Evolutionary conservation across 1,284 basidiomycete species (phyloP).

Genomic region (Cutaneotrichosporon dermatis): DNA sequence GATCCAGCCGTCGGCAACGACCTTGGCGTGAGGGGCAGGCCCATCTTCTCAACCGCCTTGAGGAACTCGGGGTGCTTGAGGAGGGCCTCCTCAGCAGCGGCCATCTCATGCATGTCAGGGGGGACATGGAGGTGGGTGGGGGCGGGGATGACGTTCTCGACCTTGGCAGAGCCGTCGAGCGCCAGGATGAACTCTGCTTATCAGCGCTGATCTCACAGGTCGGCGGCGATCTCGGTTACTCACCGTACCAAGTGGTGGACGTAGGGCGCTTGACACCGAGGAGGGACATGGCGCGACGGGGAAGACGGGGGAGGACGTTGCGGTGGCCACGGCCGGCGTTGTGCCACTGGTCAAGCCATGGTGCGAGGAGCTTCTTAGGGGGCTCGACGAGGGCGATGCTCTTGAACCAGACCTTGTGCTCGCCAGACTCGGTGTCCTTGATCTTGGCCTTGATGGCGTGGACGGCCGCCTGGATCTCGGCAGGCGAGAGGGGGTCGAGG

Average conservation of each 20-base stretch:
- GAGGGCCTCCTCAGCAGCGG: slow-evolving; percentile 28
- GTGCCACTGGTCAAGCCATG: slow-evolving; percentile 27
- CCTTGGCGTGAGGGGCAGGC: slow-evolving; percentile 26
- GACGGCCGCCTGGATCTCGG: slow-evolving; percentile 38
- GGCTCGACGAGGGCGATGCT: slow-evolving; percentile 30
- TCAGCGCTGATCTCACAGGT: neutral
- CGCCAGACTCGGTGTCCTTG: slow-evolving; percentile 4
- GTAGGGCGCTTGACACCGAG: slow-evolving; percentile 19
- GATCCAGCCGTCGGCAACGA: slow-evolving; percentile 36
- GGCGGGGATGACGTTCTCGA: slow-evolving; percentile 3
- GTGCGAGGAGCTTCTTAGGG: slow-evolving; percentile 28
- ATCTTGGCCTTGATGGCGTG: slow-evolving; percentile 11
- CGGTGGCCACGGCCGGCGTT: slow-evolving; percentile 2
- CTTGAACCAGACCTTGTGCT: slow-evolving; percentile 34
- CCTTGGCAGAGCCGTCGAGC: slow-evolving; percentile 12
- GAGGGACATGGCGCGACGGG: slow-evolving; percentile 18
- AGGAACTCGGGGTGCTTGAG: slow-evolving; percentile 29
- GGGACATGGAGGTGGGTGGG: slow-evolving; percentile 24
- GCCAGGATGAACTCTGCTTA: slow-evolving; percentile 12
- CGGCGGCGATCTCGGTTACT: slow-evolving; percentile 1
- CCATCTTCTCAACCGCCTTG: slow-evolving; percentile 24
- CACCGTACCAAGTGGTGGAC: slow-evolving; percentile 18
- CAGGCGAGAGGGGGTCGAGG: slow-evolving; percentile 46
- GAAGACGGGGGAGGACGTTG: slow-evolving; percentile 6
- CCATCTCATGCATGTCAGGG: slow-evolving; percentile 33